Base-by-base conservation (phyloP, 1,284 basidiomycete species). In the Acaromyces ingoldii region DNA sequence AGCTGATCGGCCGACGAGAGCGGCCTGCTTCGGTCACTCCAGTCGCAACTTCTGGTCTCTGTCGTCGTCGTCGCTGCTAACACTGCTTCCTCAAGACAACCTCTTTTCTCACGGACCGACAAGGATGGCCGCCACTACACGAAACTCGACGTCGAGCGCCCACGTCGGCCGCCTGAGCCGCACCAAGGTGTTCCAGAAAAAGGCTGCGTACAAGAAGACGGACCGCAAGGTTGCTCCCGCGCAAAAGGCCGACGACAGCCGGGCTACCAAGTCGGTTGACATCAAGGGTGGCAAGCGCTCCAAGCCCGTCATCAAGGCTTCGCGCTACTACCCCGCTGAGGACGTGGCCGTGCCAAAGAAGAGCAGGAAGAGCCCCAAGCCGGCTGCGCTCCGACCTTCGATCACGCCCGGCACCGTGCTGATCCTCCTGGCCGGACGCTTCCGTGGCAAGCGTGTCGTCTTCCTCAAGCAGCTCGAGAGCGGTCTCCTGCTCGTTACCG, bases 381-480 rank as follows among this genome's bases (percentile, higher is more conserved):
- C 64, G 84, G 78, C 82, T 85, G 62, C 61, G 57, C 84, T 98
- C 68, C 90, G 93, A 72, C 78, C 84, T 57, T 84, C 86, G 74
- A 95, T 99, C 81, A 88, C 87, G 65, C 91, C 92, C 63, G 95
- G 95, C 63, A 88, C 91, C 74, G 84, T 99, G 76, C 82, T 99
- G 67, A 97, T 99, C 79, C 82, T 99, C 72, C 85, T 99, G 68
- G 92, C 93, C 65, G 95, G 95, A 75, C 89, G 93, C 76, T 98
- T 92, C 88, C 82, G 89, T 69, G 95, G 95, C 68, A 97, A 97
- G 85, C 85, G 95, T 49, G 95, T 98, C 65, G 91, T 99, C 54
- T 95, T 92, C 81, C 82, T 99, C 80, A 96, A 96, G 84, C 91
- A 95, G 82, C 81, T 98, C 77, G 84, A 84, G 71, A 90, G 88